phyloP scores from a whole-genome alignment of 345 rosid genomes.

The Balakata baccata region DNA sequence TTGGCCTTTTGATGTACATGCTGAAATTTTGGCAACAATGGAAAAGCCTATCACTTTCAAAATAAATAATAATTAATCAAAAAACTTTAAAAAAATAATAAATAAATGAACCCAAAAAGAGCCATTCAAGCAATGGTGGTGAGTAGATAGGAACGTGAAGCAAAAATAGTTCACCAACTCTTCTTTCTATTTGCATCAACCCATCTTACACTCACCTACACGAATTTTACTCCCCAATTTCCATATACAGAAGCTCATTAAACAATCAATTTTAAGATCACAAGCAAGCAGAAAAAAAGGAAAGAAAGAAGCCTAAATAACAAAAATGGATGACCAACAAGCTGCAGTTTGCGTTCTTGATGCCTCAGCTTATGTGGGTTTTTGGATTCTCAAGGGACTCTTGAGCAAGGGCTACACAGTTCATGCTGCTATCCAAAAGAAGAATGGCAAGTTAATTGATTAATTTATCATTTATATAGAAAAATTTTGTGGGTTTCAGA shows the following conservation, averaged over 20 bases:
- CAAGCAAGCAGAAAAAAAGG: background rate
- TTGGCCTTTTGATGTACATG: no score
- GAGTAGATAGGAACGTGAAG: slow-evolving; percentile 61
- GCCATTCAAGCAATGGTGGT: slow-evolving; percentile 16
- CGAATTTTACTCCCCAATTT: slow-evolving; percentile 9
- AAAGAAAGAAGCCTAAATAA: background rate
- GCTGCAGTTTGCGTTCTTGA: slow-evolving; percentile 72
- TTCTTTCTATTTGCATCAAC: slow-evolving; percentile 27
- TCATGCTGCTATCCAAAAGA: slow-evolving; percentile 67
- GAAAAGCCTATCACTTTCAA: background rate
- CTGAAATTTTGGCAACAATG: no score
- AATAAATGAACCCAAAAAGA: background rate
- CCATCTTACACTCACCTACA: slow-evolving; percentile 14
- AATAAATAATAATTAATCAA: background rate
- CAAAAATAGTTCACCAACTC: slow-evolving; percentile 60
- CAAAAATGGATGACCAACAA: slow-evolving; percentile 37
- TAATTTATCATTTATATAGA: background rate
- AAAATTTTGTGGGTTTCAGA: background rate
- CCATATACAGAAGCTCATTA: slow-evolving; percentile 18
- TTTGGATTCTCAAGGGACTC: slow-evolving; percentile 76
- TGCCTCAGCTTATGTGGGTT: slow-evolving; percentile 83
- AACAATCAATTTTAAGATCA: background rate
- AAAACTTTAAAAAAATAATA: background rate
- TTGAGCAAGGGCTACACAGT: slow-evolving; percentile 70
- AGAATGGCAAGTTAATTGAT: slow-evolving; percentile 32